These are phyloP conservation scores for Pseudogymnoascus sp. DNA, from an alignment of 2,329 filamentous ascomycete genomes.

Conservation along the genomic window DNA sequence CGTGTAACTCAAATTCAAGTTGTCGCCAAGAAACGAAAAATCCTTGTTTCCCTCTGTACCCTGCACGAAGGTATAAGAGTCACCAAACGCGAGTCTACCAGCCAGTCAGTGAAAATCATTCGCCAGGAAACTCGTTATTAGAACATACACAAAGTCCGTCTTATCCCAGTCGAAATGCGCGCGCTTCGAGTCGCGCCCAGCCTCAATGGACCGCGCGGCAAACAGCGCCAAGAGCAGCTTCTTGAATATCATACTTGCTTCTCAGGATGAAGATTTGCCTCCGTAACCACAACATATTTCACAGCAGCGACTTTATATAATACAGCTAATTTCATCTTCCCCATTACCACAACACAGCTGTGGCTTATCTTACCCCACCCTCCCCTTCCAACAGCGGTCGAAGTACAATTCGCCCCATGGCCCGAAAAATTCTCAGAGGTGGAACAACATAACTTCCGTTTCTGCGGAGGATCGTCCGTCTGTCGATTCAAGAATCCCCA, in stretches of 20 bases:
- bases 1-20: constrained; percentile 39
- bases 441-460: constrained; percentile 5
- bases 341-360: not conserved
- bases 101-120: not conserved
- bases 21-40: constrained; percentile 48
- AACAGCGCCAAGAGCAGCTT: not conserved
- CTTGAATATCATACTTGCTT: not conserved
- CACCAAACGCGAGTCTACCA: constrained; percentile 39
- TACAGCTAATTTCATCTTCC: not conserved
- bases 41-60: constrained; percentile 43
- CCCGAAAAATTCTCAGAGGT: not conserved
- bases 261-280: not conserved
- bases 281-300: not conserved
- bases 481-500: not conserved
- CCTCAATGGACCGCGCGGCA: not conserved
- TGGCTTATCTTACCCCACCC: not conserved
- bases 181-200: not conserved
- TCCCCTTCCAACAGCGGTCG: not conserved
- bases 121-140: not conserved
- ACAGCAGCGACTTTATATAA: not conserved
- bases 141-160: constrained; percentile 14
- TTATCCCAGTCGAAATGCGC: constrained; percentile 16
- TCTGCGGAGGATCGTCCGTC: not conserved
- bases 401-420: not conserved
- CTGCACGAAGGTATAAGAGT: constrained; percentile 47